Evolutionary conservation across 2,329 filamentous ascomycete species (phyloP).

Genomic region (Mycosphaerella sp.): DNA sequence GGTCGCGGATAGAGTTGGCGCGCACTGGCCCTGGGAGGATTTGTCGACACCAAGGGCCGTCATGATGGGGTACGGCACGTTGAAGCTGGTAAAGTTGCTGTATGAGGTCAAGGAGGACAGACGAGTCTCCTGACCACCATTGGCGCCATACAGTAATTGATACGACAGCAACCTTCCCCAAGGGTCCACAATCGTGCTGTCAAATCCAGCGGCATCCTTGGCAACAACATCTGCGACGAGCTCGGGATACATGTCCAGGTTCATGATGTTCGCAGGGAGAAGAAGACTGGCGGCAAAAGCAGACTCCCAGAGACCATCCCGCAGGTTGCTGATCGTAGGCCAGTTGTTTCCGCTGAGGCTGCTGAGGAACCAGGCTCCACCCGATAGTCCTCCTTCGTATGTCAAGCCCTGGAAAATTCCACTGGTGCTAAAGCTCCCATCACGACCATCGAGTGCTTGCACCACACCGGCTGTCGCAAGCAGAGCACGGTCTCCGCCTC

Average conservation of each 20-base stretch:
- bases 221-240: conserved; percentile 33
- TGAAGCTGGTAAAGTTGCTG: conserved; percentile 38
- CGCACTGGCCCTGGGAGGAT: conserved; percentile 35
- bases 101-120: conserved; percentile 32
- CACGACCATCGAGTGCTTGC: conserved; percentile 41
- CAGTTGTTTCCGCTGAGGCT: conserved; percentile 44
- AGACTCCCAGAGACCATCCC: conserved; percentile 38
- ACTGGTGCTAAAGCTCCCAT: conserved; percentile 36
- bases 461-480: conserved; percentile 38
- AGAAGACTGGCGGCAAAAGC: conserved; percentile 37
- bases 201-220: conserved; percentile 37
- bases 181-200: conserved; percentile 37
- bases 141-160: conserved; percentile 34
- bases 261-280: conserved; percentile 31
- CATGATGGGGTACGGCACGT: conserved; percentile 43
- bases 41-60: conserved; percentile 36
- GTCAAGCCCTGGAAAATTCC: conserved; percentile 44
- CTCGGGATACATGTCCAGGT: conserved; percentile 28
- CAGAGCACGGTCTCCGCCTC: conserved; percentile 40
- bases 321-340: conserved; percentile 39
- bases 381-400: conserved; percentile 43
- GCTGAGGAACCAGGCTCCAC: conserved; percentile 42
- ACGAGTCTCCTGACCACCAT: conserved; percentile 35
- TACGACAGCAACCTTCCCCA: conserved; percentile 40
- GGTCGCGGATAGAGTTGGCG: conserved; percentile 46